phyloP scores from a whole-genome alignment of 1,284 basidiomycete species.

The Heterobasidion irregulare region DNA sequence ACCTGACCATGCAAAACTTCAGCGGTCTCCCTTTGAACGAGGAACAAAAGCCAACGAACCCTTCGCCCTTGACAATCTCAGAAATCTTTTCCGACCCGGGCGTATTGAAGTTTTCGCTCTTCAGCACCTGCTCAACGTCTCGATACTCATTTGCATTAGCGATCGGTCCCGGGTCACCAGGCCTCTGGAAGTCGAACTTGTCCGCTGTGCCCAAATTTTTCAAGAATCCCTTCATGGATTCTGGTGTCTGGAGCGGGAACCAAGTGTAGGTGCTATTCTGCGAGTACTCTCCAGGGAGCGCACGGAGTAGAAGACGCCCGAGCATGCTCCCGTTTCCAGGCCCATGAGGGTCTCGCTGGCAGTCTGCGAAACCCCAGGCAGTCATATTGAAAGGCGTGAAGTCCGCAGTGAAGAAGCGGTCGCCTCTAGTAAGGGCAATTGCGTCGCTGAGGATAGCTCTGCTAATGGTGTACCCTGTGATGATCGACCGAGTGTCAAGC shows the following conservation, averaged over 20 bases:
- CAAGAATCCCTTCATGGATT: constrained; percentile 53
- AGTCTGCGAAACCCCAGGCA: constrained; percentile 75
- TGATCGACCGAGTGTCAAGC: neutral
- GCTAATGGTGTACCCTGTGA: constrained; percentile 70
- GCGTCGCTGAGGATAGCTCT: constrained; percentile 85
- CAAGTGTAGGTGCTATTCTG: constrained; percentile 73
- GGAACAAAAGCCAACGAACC: constrained; percentile 29
- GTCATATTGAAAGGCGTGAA: constrained; percentile 78
- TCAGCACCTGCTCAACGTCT: constrained; percentile 45
- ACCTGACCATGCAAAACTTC: constrained; percentile 17
- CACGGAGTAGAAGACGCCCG: constrained; percentile 65
- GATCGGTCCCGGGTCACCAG: constrained; percentile 21
- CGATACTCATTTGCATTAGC: constrained; percentile 36
- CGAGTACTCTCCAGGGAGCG: constrained; percentile 60
- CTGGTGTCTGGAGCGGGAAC: constrained; percentile 80
- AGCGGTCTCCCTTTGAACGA: neutral
- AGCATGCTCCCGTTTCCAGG: constrained; percentile 71
- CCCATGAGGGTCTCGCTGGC: constrained; percentile 58
- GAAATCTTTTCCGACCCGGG: constrained; percentile 41
- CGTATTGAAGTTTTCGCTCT: constrained; percentile 35
- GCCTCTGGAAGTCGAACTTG: constrained; percentile 45
- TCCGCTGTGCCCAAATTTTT: constrained; percentile 43
- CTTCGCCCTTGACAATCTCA: constrained; percentile 45
- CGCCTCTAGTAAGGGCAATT: constrained; percentile 78
- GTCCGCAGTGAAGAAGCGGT: constrained; percentile 79